These are phyloP conservation scores for Calonectria pteridis DNA, from an alignment of 2,329 filamentous ascomycete species.

Conservation along the genomic window DNA sequence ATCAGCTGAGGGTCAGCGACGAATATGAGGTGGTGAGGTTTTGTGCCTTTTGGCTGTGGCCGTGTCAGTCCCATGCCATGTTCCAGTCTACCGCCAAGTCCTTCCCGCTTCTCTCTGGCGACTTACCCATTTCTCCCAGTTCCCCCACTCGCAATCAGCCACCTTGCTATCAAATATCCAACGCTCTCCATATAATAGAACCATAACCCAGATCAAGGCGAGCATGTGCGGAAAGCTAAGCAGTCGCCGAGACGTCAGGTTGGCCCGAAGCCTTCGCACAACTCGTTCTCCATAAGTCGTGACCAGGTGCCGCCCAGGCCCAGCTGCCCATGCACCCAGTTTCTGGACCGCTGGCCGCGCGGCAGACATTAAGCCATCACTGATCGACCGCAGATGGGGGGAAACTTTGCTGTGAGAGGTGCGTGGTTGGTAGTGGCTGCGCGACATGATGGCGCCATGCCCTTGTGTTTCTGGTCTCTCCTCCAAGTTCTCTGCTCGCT, in stretches of 20 bases:
- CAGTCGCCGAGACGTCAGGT: constrained; percentile 64
- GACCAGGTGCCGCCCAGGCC: constrained; percentile 55
- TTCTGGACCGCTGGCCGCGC: constrained; percentile 44
- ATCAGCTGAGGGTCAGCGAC: constrained; percentile 93
- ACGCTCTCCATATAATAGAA: constrained; percentile 88
- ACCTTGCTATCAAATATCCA: constrained; percentile 80
- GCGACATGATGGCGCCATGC: constrained; percentile 50
- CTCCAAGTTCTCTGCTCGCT: neutral
- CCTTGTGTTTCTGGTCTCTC: constrained; percentile 24
- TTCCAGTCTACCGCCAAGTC: neutral
- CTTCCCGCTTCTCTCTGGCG: neutral
- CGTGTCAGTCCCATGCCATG: constrained; percentile 33
- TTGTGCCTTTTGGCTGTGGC: constrained; percentile 77
- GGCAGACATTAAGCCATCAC: constrained; percentile 39
- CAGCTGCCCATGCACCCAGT: constrained; percentile 56
- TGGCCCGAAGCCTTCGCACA: constrained; percentile 50
- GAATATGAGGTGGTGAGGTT: constrained; percentile 86
- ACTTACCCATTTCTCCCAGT: constrained; percentile 93
- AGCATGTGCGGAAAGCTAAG: constrained; percentile 76
- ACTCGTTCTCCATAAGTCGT: constrained; percentile 46
- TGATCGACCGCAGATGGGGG: constrained; percentile 36
- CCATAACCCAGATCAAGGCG: constrained; percentile 79
- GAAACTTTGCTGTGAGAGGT: constrained; percentile 28
- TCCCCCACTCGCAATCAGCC: constrained; percentile 80
- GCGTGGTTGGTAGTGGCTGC: constrained; percentile 36